Base-by-base conservation (phyloP, 805 yeast genomes). In the Saturnispora kantuleensis region DNA sequence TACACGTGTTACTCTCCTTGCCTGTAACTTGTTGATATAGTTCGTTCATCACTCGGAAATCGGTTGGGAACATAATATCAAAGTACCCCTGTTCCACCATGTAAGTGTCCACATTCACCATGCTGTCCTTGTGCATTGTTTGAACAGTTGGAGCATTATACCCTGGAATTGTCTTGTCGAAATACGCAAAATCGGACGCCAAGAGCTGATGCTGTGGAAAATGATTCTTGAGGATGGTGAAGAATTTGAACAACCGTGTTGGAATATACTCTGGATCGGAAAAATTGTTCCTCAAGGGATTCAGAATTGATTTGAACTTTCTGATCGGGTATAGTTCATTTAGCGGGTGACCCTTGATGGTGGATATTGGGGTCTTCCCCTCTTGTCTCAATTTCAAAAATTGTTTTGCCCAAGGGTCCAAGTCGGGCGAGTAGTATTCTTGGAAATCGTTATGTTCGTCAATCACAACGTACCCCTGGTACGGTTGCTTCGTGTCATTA, bases 71-170 rank as follows among this genome's bases (percentile, higher is more conserved):
- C 81, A 84, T 77, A 41, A 86, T 85, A 60, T 86, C 95, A 58
- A 84, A 86, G 56, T 73, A 82, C 0, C 95, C 96, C 57, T 84
- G 95, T 34, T 81, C 72, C n/a, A 76, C 81, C 89, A 86, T 80
- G 59, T 79, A 85, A 0, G 89, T 78, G 33, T 78, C 70, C 0
- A 81, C 75, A 16, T 84, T 79, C 4, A 84, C 72, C 80, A 83
- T 81, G 46, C 70, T 67, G 50, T 80, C 77, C 42, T 78, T 69
- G 47, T 82, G 65, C 55, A 83, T 73, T 0, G 94, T 84, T 57
- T 84, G 94, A 0, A 84, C 93, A 2, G 84, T 87, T 0, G 95
- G 95, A 0, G 85, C 70, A 52, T 74, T 76, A 57, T 73, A 80
- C 0, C 90, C 93, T 1, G 62, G 56, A 10, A 70, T 65, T 1